A percentile compares a stretch with the other conserved stretches of the same genome.
These are phyloP conservation scores for Exserohilum turcica DNA, from an alignment of 2,329 filamentous ascomycete genomes.

Conservation along the genomic window DNA sequence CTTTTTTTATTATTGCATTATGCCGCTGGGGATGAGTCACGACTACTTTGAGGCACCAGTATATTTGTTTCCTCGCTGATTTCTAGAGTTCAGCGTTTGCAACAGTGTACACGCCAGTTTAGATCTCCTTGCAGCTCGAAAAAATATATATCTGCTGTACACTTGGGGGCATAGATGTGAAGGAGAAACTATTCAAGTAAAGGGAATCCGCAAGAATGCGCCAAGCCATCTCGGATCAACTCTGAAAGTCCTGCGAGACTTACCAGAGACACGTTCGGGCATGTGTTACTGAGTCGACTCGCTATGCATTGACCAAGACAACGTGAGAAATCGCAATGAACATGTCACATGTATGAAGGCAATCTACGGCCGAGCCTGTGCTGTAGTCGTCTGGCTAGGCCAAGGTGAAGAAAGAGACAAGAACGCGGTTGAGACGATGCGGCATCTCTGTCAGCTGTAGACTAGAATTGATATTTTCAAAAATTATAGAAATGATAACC, in stretches of 20 bases:
- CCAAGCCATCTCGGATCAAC: neutral
- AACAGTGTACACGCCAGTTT: too few relatives aligned
- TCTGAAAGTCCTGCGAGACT: neutral
- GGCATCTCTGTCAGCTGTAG: neutral
- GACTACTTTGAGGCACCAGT: too few relatives aligned
- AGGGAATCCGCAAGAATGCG: neutral
- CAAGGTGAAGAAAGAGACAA: neutral
- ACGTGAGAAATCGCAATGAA: neutral
- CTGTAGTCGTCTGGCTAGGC: neutral
- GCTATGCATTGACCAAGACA: neutral
- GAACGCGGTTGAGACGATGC: neutral
- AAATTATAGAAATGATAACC: too few relatives aligned
- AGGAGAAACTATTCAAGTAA: neutral
- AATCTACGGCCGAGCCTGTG: neutral
- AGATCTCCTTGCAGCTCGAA: too few relatives aligned
- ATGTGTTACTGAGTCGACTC: neutral
- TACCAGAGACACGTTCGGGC: neutral
- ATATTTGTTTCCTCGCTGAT: too few relatives aligned
- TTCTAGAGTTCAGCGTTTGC: too few relatives aligned
- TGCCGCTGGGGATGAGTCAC: too few relatives aligned
- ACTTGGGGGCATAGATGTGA: neutral
- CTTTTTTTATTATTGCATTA: too few relatives aligned
- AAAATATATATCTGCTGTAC: too few relatives aligned
- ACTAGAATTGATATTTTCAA: too few relatives aligned
- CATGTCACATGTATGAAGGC: neutral